Percentiles rank a stretch among this genome's conserved stretches.
These are phyloP conservation scores for Penicillium sp. DNA, from an alignment of 2,329 filamentous ascomycete genomes.

Conservation along the genomic window DNA sequence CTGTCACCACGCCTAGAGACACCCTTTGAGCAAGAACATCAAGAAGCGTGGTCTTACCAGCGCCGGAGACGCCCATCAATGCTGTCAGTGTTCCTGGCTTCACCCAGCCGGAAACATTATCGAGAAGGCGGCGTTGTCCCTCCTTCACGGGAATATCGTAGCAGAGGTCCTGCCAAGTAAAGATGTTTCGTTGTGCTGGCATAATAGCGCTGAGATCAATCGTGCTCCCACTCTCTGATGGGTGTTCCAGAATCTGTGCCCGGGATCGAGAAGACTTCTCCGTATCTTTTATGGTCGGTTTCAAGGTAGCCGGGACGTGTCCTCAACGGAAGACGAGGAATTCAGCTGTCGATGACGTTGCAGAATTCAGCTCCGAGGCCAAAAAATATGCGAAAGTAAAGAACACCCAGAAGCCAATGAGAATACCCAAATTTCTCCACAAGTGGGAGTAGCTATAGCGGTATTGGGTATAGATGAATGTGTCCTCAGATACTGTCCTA, in stretches of 20 bases:
- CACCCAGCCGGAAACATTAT: constrained; percentile 57
- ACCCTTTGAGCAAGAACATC: constrained; percentile 61
- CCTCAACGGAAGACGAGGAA: constrained; percentile 67
- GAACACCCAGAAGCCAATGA: constrained; percentile 63
- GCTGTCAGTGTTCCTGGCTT: constrained; percentile 58
- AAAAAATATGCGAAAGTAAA: constrained; percentile 66
- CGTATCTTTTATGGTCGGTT: background rate
- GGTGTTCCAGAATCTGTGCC: background rate
- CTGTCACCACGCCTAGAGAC: constrained; percentile 63
- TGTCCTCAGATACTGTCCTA: constrained; percentile 60
- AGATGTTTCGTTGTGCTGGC: constrained; percentile 42
- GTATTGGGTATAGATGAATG: constrained; percentile 60
- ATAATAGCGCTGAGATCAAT: constrained; percentile 13
- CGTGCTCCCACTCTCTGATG: no score
- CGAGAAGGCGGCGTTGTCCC: constrained; percentile 52
- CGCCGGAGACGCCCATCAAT: constrained; percentile 64
- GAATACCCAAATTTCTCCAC: constrained; percentile 71
- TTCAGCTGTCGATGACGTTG: constrained; percentile 65
- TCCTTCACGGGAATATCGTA: constrained; percentile 58
- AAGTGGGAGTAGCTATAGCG: constrained; percentile 59
- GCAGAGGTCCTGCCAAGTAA: constrained; percentile 57
- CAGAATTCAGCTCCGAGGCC: constrained; percentile 66
- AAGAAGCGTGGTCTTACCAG: constrained; percentile 64
- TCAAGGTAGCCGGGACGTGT: constrained; percentile 47
- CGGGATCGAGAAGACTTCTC: background rate